A percentile compares a stretch with the other conserved stretches of the same genome.
Conservation (phyloP, 768 basidiomycete genomes). For the Pholiota conissans region DNA sequence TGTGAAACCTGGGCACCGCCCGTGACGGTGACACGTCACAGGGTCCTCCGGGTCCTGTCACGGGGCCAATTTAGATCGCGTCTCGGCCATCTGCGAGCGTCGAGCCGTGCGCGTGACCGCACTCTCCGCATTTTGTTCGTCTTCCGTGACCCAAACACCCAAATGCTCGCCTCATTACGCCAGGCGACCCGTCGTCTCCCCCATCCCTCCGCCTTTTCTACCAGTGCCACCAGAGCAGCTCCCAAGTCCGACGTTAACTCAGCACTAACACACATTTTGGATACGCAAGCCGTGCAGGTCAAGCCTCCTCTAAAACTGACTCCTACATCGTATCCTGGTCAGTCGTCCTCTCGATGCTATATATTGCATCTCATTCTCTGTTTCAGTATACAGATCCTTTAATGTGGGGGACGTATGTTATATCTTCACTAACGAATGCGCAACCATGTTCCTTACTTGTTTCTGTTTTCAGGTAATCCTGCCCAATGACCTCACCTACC, state of each 20-base stretch:
- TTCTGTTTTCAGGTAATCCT: not conserved
- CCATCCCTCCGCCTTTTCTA: not conserved
- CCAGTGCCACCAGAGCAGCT: not conserved
- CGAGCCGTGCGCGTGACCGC: not conserved
- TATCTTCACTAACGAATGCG: not conserved
- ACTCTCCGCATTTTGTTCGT: not conserved
- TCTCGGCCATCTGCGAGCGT: constrained; percentile 14
- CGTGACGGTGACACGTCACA: constrained; percentile 12
- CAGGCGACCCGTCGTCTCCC: constrained; percentile 7
- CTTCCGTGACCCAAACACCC: constrained; percentile 1
- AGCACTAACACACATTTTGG: not conserved
- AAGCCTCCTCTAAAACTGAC: not conserved
- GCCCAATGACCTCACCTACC: constrained; percentile 1
- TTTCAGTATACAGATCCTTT: not conserved
- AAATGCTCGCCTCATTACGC: constrained; percentile 14
- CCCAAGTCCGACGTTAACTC: not conserved
- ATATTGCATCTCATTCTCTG: not conserved
- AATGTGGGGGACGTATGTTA: constrained; percentile 13
- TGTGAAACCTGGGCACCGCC: not conserved
- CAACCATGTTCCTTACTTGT: not conserved
- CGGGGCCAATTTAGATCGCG: constrained; percentile 18
- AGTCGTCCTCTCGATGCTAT: not conserved
- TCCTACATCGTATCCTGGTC: not conserved
- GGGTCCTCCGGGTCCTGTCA: constrained; percentile 16
- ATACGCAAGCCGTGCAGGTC: not conserved